Conservation (phyloP, 371 early-diverging fungal genomes). For the Mucor velutinosus region DNA sequence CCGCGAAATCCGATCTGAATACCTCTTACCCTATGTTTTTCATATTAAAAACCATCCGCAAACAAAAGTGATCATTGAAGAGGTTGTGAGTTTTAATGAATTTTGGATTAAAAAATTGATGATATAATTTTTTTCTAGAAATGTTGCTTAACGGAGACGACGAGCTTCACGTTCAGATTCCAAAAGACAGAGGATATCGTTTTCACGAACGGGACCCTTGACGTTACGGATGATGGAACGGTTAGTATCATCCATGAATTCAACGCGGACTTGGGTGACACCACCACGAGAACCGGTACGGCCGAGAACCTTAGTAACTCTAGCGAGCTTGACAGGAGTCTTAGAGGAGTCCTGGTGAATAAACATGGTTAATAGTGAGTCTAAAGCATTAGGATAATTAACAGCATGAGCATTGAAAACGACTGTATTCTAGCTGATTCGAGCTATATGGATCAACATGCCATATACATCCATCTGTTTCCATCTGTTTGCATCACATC, state of each 20-base stretch:
- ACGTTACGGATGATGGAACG: conserved; percentile 99
- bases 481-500: background rate
- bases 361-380: no score
- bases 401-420: background rate
- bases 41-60: background rate
- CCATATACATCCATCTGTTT: background rate
- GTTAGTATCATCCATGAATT: conserved; percentile 94
- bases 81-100: background rate
- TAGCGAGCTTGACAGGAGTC: conserved; percentile 85
- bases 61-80: background rate
- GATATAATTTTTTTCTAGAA: background rate
- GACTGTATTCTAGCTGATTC: background rate
- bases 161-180: conserved; percentile 99
- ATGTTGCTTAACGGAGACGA: conserved; percentile 86
- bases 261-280: conserved; percentile 99
- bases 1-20: background rate
- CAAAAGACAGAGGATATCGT: conserved; percentile 95
- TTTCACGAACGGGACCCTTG: conserved; percentile 97
- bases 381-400: background rate
- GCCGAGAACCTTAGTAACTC: conserved; percentile 95
- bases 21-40: background rate
- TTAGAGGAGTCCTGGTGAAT: conserved; percentile 51
- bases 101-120: background rate
- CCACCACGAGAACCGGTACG: conserved; percentile 99
- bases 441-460: background rate